phyloP scores from a whole-genome alignment of 495 filamentous ascomycete species.

The Penicillium desertorum region DNA sequence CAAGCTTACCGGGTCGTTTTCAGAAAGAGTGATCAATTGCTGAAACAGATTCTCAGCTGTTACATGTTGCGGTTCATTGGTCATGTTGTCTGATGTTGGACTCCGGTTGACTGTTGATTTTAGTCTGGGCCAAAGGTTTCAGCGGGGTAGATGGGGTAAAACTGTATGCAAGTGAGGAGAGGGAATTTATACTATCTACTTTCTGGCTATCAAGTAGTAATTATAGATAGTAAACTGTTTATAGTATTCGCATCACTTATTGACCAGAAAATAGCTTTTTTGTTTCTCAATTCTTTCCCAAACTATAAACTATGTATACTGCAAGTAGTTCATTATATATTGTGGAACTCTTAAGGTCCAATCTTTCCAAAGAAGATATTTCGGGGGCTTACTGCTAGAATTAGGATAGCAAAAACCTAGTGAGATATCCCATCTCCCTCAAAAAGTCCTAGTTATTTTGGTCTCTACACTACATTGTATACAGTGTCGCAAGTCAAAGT shows the following conservation, averaged over 20 bases:
- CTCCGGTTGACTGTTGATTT: background rate
- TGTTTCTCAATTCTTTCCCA: background rate
- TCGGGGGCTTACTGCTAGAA: background rate
- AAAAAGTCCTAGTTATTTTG: background rate
- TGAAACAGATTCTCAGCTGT: slow-evolving; percentile 67
- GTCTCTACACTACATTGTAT: background rate
- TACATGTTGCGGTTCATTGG: slow-evolving; percentile 22
- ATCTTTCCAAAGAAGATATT: background rate
- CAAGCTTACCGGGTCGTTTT: slow-evolving; percentile 55
- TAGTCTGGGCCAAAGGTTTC: background rate
- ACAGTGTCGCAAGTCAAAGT: background rate
- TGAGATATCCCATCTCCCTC: background rate
- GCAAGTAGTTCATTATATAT: background rate
- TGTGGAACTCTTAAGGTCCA: background rate
- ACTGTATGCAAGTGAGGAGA: background rate
- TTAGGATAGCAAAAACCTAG: background rate
- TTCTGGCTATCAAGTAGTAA: background rate
- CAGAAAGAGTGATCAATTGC: slow-evolving; percentile 62
- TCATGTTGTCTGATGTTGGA: slow-evolving; percentile 13
- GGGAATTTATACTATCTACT: background rate
- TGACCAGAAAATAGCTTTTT: background rate
- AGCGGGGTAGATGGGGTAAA: slow-evolving; percentile 12
- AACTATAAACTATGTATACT: background rate
- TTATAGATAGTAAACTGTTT: too few relatives aligned
- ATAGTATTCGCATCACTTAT: too few relatives aligned